Evolutionary conservation across 768 basidiomycete species (phyloP).

Genomic region (Boletus vinaceobasis): DNA sequence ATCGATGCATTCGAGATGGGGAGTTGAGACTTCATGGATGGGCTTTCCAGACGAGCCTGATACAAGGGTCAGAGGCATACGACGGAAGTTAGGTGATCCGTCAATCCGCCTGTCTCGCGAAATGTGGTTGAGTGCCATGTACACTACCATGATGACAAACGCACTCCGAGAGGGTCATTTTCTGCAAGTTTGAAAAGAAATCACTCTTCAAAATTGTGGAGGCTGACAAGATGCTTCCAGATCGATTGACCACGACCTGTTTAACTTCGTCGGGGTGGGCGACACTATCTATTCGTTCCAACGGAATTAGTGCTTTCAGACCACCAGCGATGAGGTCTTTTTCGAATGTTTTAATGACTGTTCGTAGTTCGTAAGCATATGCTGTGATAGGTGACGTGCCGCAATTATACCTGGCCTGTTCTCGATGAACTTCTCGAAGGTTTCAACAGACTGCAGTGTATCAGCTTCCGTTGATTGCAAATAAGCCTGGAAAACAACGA

Average conservation of each 20-base stretch:
- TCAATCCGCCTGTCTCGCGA: constrained; percentile 66
- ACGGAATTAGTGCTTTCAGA: constrained; percentile 73
- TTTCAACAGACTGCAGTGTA: constrained; percentile 69
- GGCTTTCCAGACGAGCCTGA: constrained; percentile 25
- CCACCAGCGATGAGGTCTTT: constrained; percentile 83
- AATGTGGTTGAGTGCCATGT: constrained; percentile 2
- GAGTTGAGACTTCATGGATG: constrained; percentile 30
- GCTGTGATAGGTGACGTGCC: not conserved
- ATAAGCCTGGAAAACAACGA: constrained; percentile 89
- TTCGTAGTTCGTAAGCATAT: not conserved
- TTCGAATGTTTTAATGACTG: constrained; percentile 94
- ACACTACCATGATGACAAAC: constrained; percentile 19
- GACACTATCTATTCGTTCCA: constrained; percentile 71
- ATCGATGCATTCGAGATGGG: constrained; percentile 34
- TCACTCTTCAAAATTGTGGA: constrained; percentile 94
- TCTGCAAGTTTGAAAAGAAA: constrained; percentile 91
- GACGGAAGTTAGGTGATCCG: constrained; percentile 91
- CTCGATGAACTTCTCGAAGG: constrained; percentile 79
- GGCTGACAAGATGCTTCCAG: constrained; percentile 83
- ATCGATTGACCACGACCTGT: constrained; percentile 77
- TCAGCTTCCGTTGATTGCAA: constrained; percentile 79
- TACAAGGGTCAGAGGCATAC: constrained; percentile 61
- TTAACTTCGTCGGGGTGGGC: constrained; percentile 91
- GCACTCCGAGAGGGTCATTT: constrained; percentile 93
- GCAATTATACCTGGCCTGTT: constrained; percentile 67